Evolutionary conservation across 176 grass and related monocot species (phyloP), one percentile per base, ranked within the genome.

Genomic region (Secale cereale): DNA sequence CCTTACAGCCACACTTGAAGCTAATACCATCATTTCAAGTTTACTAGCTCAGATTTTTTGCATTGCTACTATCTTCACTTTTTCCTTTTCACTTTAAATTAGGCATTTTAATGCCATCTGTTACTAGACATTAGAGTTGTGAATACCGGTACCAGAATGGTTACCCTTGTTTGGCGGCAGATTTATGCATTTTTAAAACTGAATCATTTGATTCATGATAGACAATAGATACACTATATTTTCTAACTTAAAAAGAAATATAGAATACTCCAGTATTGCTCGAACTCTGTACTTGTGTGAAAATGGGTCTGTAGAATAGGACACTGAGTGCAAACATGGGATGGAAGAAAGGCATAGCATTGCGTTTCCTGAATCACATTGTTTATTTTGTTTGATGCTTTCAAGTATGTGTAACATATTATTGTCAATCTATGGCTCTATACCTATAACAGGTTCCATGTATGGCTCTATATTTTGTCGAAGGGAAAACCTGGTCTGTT

Each of bases 311-410:
- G 4, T 76, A 65, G 33, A 67, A 56, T 43, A 57, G 46, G 40
- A 14, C 57, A 76, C 17, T 17, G 39, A 76, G 23, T 73, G 70
- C 70, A 73, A 25, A 73, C 6, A 8, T 3, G 41, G 14, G 39
- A 45, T 60, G 22, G 22, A 60, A 23, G 57, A 8, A 60, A 60
- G 46, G 46, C 46, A 50, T 17, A 50, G 5, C 16, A 14, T 50
- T 23, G 8, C 9, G 8, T 60, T 14, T 29, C 22, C 19, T 48
- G 43, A 29, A 73, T 73, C 67, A 70, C 13, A 70, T 25, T 65
- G 28, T 67, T 76, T 73, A 60, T 68, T 45, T 63, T 25, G 10
- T 65, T 63, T 31, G 20, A 74, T 69, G 60, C 76, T 80, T 69
- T 39, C 74, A 68, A 35, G 32, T 28, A 40, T 29, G 61, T 0